Conservation (phyloP, 2,329 filamentous ascomycete species). For the Colletotrichum lentis region DNA sequence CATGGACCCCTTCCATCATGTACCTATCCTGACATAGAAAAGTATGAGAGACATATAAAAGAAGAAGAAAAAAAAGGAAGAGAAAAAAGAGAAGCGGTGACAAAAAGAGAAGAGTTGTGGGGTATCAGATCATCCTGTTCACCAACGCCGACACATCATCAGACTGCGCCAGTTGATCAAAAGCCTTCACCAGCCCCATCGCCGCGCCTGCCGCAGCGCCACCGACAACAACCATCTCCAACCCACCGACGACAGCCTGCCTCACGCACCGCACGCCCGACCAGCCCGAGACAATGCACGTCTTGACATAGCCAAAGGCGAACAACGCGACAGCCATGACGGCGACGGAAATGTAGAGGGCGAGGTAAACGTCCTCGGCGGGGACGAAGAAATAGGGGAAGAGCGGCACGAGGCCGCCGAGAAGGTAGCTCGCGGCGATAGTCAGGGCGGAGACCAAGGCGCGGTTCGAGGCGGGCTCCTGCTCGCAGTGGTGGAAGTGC, state of each 20-base stretch:
- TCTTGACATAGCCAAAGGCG: conserved; percentile 72
- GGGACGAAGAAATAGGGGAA: conserved; percentile 71
- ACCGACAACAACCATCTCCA: conserved; percentile 54
- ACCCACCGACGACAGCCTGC: conserved; percentile 44
- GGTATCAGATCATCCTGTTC: conserved; percentile 22
- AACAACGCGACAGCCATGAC: conserved; percentile 70
- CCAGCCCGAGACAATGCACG: conserved; percentile 52
- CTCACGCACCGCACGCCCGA: conserved; percentile 34
- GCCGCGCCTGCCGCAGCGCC: conserved; percentile 49
- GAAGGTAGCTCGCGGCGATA: conserved; percentile 73
- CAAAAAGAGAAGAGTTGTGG: not conserved
- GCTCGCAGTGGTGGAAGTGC: conserved; percentile 63
- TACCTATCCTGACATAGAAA: not conserved
- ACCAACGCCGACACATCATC: conserved; percentile 28
- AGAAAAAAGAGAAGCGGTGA: not conserved
- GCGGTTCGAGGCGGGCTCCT: conserved; percentile 54
- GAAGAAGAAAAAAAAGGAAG: not conserved
- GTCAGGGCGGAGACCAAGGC: conserved; percentile 67
- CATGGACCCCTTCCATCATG: not conserved
- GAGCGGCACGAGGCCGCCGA: conserved; percentile 75
- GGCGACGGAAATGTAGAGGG: conserved; percentile 65
- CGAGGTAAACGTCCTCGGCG: conserved; percentile 50
- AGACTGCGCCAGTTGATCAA: conserved; percentile 35
- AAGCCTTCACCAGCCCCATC: conserved; percentile 49
- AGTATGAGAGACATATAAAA: not conserved